Evolutionary conservation across 306 rosid genomes (phyloP).

Genomic region (Astragalus glycyphyllos): DNA sequence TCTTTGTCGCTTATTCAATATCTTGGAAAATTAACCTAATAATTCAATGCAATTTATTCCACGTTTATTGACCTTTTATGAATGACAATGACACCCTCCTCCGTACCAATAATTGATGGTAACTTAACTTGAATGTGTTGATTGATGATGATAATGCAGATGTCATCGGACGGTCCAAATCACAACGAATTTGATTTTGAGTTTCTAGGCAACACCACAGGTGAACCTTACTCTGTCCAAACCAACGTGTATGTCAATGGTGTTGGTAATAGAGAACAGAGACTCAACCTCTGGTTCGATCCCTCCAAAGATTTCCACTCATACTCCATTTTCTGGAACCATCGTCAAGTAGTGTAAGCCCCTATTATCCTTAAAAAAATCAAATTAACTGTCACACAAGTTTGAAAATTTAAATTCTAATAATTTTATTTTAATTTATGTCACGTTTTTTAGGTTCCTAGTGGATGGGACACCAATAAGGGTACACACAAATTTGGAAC

Average conservation of each 20-base stretch:
- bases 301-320: conserved; percentile 82
- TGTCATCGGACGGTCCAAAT: conserved; percentile 89
- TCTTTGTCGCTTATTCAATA: not conserved
- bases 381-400: not conserved
- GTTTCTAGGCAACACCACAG: conserved; percentile 88
- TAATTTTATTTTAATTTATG: not conserved
- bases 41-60: not conserved
- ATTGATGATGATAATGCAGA: conserved; percentile 45
- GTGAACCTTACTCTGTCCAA: conserved; percentile 90
- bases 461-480: conserved; percentile 89
- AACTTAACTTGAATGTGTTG: conserved; percentile 11
- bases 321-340: conserved; percentile 89
- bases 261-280: conserved; percentile 88
- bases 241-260: conserved; percentile 92
- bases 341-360: conserved; percentile 89
- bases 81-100: not conserved
- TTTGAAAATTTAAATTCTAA: not conserved
- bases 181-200: conserved; percentile 95
- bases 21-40: not conserved
- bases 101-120: conserved; percentile 12
- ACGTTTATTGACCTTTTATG: not conserved
- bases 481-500: conserved; percentile 81
- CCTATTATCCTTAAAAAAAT: not conserved
- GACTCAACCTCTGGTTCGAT: conserved; percentile 91
- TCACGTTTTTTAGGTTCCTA: conserved; percentile 57